Evolutionary conservation across 352 stramenopile genomes (phyloP).

Genomic region (Thraustotheca clavata): DNA sequence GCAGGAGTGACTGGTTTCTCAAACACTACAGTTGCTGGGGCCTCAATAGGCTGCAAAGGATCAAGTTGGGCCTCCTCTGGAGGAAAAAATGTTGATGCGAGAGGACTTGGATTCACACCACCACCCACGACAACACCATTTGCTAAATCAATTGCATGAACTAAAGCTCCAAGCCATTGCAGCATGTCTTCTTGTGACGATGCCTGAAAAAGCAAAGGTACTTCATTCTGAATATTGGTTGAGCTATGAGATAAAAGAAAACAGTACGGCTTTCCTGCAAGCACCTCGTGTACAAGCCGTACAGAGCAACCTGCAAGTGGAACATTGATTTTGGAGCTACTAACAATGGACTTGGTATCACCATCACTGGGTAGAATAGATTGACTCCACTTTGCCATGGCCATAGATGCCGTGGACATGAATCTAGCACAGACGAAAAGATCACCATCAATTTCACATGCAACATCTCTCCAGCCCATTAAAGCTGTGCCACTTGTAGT

Average conservation of each 20-base stretch:
- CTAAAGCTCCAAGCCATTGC: conserved; percentile 51
- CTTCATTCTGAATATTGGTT: conserved; percentile 24
- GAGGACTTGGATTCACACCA: background rate
- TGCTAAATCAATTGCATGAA: conserved; percentile 59
- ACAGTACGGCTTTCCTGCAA: conserved; percentile 49
- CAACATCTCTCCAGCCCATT: conserved; percentile 16
- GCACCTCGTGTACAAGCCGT: conserved; percentile 24
- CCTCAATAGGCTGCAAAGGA: too few relatives aligned
- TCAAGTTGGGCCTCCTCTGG: conserved; percentile 22
- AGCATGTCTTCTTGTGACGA: conserved; percentile 34
- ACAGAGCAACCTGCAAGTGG: background rate
- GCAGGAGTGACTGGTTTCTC: background rate
- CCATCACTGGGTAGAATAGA: background rate
- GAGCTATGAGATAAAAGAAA: conserved; percentile 56
- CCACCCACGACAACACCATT: conserved; percentile 42
- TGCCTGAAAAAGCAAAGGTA: conserved; percentile 53
- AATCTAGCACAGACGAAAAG: conserved; percentile 8
- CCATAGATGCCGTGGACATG: background rate
- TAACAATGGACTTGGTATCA: background rate
- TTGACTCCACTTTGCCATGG: conserved; percentile 13
- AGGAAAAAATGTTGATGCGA: conserved; percentile 27
- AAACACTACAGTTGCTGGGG: too few relatives aligned
- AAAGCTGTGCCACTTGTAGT: conserved; percentile 13
- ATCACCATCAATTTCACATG: conserved; percentile 16
- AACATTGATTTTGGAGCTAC: conserved; percentile 6